phyloP scores from a whole-genome alignment of 192 early-diverging fungal genomes.

The Dissophora ornata region DNA sequence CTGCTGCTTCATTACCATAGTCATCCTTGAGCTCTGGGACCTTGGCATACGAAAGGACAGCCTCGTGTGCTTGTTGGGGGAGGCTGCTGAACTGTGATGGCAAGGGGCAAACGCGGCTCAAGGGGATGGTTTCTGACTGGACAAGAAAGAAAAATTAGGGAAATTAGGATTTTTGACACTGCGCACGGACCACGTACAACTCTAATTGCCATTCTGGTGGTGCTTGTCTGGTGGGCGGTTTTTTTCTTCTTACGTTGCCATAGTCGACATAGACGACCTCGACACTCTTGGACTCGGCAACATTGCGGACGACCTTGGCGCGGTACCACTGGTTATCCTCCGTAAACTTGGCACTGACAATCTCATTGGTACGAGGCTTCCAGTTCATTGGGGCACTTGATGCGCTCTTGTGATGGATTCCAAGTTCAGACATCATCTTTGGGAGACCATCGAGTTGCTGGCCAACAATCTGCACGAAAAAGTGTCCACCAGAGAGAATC shows the following conservation, averaged over 20 bases:
- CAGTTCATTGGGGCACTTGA: slow-evolving; percentile 51
- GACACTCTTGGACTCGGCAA: slow-evolving; percentile 68
- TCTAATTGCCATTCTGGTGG: not conserved
- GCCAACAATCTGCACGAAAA: slow-evolving; percentile 74
- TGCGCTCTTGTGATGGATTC: slow-evolving; percentile 64
- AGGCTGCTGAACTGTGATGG: slow-evolving; percentile 75
- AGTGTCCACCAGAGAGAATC: slow-evolving; percentile 64
- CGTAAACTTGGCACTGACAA: slow-evolving; percentile 87
- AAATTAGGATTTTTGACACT: not conserved
- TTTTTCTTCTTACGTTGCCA: slow-evolving; percentile 79
- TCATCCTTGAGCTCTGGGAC: slow-evolving; percentile 72
- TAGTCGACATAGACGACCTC: slow-evolving; percentile 93
- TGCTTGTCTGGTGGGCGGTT: no score
- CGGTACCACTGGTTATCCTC: slow-evolving; percentile 89
- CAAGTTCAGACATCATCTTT: slow-evolving; percentile 85
- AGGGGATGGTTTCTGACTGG: slow-evolving; percentile 76
- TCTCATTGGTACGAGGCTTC: slow-evolving; percentile 75
- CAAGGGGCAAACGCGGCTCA: slow-evolving; percentile 79
- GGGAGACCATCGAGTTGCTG: slow-evolving; percentile 76
- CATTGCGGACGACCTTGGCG: slow-evolving; percentile 77
- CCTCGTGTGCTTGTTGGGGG: slow-evolving; percentile 83
- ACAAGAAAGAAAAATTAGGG: not conserved
- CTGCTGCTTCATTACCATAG: slow-evolving; percentile 80
- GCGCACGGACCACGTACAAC: not conserved
- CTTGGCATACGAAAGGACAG: slow-evolving; percentile 84